phyloP scores from a whole-genome alignment of 1,284 basidiomycete genomes.

The Singerocomus rubriflavus region DNA sequence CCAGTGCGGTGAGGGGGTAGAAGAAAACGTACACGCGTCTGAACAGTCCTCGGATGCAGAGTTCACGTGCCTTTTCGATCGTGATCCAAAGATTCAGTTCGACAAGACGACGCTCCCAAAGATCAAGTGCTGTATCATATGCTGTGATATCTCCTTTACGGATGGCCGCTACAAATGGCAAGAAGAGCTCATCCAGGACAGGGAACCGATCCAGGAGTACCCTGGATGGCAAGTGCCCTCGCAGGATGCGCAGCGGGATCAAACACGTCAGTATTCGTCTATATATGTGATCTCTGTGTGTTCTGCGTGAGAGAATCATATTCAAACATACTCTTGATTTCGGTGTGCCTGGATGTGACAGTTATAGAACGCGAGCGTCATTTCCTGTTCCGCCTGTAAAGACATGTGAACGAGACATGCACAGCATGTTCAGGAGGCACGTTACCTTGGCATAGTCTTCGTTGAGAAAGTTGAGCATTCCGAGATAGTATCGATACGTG shows the following conservation, averaged over 20 bases:
- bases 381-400: constrained; percentile 72
- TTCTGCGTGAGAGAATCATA: not conserved
- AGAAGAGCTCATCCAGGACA: constrained; percentile 69
- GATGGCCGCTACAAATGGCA: constrained; percentile 80
- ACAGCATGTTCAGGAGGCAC: not conserved
- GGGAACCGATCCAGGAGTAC: constrained; percentile 71
- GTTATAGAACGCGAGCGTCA: constrained; percentile 78
- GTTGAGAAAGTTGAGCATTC: constrained; percentile 90
- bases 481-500: constrained; percentile 90
- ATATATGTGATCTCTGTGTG: constrained; percentile 1
- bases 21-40: constrained; percentile 69
- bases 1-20: not conserved
- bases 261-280: constrained; percentile 89
- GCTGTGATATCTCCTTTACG: constrained; percentile 70
- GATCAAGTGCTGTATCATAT: constrained; percentile 79
- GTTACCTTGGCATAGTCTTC: constrained; percentile 83
- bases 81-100: constrained; percentile 84
- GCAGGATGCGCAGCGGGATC: constrained; percentile 83
- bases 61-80: constrained; percentile 84
- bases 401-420: not conserved
- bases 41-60: constrained; percentile 83
- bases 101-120: constrained; percentile 66
- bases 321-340: constrained; percentile 74
- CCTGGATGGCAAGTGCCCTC: constrained; percentile 77
- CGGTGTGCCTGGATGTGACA: constrained; percentile 66